Evolutionary conservation across 345 rosid species (phyloP).

Genomic region (Noccaea caerulescens): DNA sequence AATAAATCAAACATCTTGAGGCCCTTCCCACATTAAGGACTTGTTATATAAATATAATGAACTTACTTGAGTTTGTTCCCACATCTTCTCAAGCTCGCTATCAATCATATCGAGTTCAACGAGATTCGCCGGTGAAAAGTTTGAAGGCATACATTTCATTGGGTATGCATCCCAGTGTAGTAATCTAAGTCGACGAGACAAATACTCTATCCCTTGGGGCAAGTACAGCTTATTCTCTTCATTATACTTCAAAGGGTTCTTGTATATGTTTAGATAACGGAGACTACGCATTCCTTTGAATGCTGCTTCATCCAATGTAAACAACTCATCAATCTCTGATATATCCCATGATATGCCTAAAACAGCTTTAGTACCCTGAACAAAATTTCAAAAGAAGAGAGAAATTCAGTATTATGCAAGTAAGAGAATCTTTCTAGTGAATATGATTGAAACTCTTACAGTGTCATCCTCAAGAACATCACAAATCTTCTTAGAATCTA

Average conservation of each 20-base stretch:
- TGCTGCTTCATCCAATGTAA: slow-evolving; percentile 1
- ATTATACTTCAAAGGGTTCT: slow-evolving; percentile 4
- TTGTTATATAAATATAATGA: neutral
- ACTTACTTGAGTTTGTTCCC: neutral
- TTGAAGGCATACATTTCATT: slow-evolving; percentile 5
- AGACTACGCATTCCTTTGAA: slow-evolving; percentile 17
- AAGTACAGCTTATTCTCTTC: slow-evolving; percentile 11
- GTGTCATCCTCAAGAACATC: slow-evolving; percentile 14
- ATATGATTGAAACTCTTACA: neutral
- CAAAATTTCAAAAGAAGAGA: slow-evolving; percentile 1
- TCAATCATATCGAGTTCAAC: slow-evolving; percentile 8
- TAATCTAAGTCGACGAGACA: slow-evolving; percentile 17
- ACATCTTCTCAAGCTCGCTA: slow-evolving; percentile 17
- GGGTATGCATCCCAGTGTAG: slow-evolving; percentile 17
- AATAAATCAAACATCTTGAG: neutral
- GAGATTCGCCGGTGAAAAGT: slow-evolving; percentile 9
- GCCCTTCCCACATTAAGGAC: neutral
- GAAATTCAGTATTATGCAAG: slow-evolving; percentile 1
- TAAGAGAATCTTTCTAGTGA: neutral
- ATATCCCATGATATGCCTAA: slow-evolving; percentile 20
- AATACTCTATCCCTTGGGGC: slow-evolving; percentile 1
- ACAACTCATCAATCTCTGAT: slow-evolving; percentile 13
- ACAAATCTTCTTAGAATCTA: slow-evolving; percentile 11
- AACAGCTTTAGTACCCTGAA: slow-evolving; percentile 25
- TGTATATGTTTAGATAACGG: slow-evolving; percentile 7